A percentile compares a stretch with the other conserved stretches of the same genome.
Conservation (phyloP, 2,329 filamentous ascomycete species). For the Cladosporium velox region DNA sequence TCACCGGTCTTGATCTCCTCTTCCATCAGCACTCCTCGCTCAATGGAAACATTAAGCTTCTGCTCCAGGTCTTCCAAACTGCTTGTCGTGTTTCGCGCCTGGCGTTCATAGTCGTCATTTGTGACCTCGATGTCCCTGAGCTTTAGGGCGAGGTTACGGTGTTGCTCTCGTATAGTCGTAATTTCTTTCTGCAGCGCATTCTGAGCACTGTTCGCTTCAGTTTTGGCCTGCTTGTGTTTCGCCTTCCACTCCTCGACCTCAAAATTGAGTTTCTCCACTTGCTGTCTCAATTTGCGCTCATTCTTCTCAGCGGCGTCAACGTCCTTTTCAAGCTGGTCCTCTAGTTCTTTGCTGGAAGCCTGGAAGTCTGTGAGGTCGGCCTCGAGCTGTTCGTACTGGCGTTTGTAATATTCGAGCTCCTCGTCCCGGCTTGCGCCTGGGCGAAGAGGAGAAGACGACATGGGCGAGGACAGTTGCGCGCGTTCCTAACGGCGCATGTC, state of each 20-base stretch:
- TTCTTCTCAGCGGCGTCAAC: conserved; percentile 93
- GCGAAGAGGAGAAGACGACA: conserved; percentile 41
- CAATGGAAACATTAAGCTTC: conserved; percentile 93
- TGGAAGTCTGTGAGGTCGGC: conserved; percentile 91
- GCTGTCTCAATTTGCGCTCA: conserved; percentile 81
- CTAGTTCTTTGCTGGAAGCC: conserved; percentile 87
- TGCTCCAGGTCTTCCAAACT: conserved; percentile 96
- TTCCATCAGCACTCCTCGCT: conserved; percentile 88
- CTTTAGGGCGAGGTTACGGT: conserved; percentile 76
- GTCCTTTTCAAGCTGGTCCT: conserved; percentile 93
- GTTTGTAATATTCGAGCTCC: conserved; percentile 90
- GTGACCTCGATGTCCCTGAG: conserved; percentile 94
- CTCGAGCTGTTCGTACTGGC: conserved; percentile 91
- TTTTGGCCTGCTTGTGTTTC: conserved; percentile 94
- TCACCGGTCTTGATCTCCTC: conserved; percentile 91
- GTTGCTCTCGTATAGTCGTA: conserved; percentile 81
- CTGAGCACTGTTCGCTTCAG: conserved; percentile 81
- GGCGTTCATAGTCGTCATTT: conserved; percentile 97
- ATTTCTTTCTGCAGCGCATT: conserved; percentile 92
- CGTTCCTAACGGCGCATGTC: conserved; percentile 38
- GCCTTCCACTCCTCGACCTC: conserved; percentile 99
- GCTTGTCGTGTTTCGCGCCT: conserved; percentile 92
- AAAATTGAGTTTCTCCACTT: conserved; percentile 78
- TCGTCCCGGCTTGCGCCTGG: conserved; percentile 58
- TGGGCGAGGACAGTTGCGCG: conserved; percentile 28